phyloP scores from a whole-genome alignment of 345 rosid species.

The Litchi chinensis region DNA sequence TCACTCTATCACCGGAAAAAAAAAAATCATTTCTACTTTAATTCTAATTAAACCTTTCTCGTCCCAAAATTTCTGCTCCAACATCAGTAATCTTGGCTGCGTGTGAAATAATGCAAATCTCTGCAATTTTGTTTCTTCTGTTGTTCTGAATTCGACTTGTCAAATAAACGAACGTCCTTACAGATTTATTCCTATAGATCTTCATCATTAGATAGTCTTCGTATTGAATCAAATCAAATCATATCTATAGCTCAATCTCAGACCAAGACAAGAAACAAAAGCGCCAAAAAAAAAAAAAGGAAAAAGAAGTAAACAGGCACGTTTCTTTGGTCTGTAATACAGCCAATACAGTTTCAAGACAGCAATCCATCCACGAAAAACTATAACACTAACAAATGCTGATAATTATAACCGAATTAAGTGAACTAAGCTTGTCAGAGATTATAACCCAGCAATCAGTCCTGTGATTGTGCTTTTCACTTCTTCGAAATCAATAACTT shows the following conservation, averaged over 20 bases:
- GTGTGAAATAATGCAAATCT: neutral
- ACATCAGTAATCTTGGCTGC: neutral
- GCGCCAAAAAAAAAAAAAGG: too few relatives aligned
- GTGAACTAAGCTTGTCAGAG: constrained; percentile 57
- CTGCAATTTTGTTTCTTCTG: neutral
- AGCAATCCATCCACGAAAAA: neutral
- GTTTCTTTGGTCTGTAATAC: too few relatives aligned
- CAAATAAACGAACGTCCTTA: neutral
- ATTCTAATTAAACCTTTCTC: neutral
- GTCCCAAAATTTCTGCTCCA: constrained; percentile 3
- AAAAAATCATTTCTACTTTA: neutral
- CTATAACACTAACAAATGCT: neutral
- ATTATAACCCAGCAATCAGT: constrained; percentile 69
- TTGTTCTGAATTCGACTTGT: neutral
- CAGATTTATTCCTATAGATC: neutral
- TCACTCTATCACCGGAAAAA: neutral
- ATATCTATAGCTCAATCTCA: neutral
- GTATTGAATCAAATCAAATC: neutral
- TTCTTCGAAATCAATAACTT: constrained; percentile 48
- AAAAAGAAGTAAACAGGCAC: neutral
- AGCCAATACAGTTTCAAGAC: neutral
- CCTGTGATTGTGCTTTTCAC: constrained; percentile 56
- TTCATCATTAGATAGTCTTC: neutral
- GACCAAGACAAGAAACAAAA: neutral
- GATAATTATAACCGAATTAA: neutral